Evolutionary conservation across 1,284 basidiomycete species (phyloP), one percentile per base, ranked within the genome.

Genomic region (Pseudozyma sp.): DNA sequence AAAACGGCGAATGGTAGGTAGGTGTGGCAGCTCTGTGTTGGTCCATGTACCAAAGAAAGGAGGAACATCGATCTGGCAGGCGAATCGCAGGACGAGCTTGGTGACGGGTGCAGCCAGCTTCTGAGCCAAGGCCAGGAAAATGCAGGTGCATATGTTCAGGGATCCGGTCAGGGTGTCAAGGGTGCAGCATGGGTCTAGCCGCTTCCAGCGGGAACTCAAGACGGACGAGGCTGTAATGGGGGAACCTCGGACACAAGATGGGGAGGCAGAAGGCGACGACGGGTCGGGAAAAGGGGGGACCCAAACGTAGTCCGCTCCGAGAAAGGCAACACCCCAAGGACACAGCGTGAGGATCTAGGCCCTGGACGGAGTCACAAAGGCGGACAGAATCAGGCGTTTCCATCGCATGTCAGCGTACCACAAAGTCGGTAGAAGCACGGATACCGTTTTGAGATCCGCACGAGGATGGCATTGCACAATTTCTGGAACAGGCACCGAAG

Each of bases 301-400:
- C 24, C 24, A 24, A 24, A 24, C 24, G 24, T 1, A 1, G 24
- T 24, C 24, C 24, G 24, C 24, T 24, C 4, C 24, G 24, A 24
- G 24, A 24, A 24, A 24, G 24, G 24, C 24, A 4, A 24, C 24
- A 24, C 24, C 24, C 24, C 24, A 24, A 24, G 24, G 24, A 2
- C 24, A 1, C 24, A 24, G 24, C 24, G 1, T 24, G 24, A 44
- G 48, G 53, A 58, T 54, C 65, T 54, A 68, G 65, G 54, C 65
- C 65, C 51, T 62, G 16, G 16, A 14, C 34, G 48, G 40, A 56
- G 37, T 48, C 14, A 11, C n/a, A 35, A 42, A 29, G 46, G 47
- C 33, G n/a, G 43, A 37, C 34, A 58, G 34, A 58, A 55, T 53
- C 57, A 62, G 54, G 51, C 54, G 55, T 48, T 55, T 43, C 40